Percentiles rank a stretch among this genome's conserved stretches.
Conservation (phyloP, 1,139 yeast species). For the Blastobotrys persicus region DNA sequence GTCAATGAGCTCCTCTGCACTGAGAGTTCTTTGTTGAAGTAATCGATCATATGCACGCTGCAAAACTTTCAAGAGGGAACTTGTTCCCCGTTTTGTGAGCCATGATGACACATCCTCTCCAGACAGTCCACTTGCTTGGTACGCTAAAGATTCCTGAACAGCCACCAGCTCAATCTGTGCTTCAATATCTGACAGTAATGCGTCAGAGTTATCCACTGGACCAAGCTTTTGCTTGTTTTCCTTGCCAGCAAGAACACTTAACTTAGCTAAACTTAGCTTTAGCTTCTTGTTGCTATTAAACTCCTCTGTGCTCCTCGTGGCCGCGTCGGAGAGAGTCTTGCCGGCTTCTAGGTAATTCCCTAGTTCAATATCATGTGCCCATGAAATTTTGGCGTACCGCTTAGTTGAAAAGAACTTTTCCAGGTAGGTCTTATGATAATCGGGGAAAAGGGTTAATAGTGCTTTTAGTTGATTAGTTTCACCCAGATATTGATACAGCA, state of each 20-base stretch:
- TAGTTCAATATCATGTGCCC: conserved; percentile 67
- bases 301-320: conserved; percentile 42
- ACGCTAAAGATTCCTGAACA: conserved; percentile 20
- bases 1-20: conserved; percentile 51
- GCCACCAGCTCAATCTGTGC: conserved; percentile 19
- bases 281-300: conserved; percentile 51
- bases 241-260: conserved; percentile 42
- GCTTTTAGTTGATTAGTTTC: conserved; percentile 52
- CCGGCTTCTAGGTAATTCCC: conserved; percentile 53
- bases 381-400: conserved; percentile 58
- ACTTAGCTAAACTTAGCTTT: conserved; percentile 69
- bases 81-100: conserved; percentile 15
- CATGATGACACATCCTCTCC: conserved; percentile 11
- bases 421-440: conserved; percentile 47
- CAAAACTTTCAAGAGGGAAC: conserved; percentile 21
- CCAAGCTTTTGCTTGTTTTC: conserved; percentile 9
- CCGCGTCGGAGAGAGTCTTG: conserved; percentile 44
- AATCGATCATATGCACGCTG: conserved; percentile 41
- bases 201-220: neutral
- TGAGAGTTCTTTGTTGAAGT: conserved; percentile 43
- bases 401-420: conserved; percentile 51
- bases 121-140: conserved; percentile 12
- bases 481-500: conserved; percentile 60
- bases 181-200: conserved; percentile 15
- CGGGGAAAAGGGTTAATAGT: conserved; percentile 57